Percentiles rank a stretch among this genome's conserved stretches.
Conservation (phyloP, 2,329 filamentous ascomycete species). For the Aureobasidium musti region DNA sequence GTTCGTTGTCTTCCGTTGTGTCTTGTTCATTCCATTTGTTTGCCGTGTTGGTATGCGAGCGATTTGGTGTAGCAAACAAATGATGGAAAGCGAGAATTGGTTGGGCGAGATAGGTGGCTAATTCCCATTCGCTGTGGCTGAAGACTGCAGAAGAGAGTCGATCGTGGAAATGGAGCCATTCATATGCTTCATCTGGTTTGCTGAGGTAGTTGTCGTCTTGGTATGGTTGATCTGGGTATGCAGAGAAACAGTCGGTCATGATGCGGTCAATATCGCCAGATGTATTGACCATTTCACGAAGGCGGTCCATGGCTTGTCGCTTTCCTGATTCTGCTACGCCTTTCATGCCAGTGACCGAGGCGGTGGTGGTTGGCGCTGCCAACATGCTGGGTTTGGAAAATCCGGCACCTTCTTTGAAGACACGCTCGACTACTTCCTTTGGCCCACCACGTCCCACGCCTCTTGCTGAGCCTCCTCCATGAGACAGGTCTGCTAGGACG, state of each 20-base stretch:
- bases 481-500: constrained; percentile 65
- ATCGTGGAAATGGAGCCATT: constrained; percentile 96
- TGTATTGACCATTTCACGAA: constrained; percentile 75
- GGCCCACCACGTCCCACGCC: constrained; percentile 70
- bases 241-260: constrained; percentile 78
- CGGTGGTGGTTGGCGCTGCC: constrained; percentile 35
- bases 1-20: constrained; percentile 37
- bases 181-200: constrained; percentile 84
- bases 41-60: constrained; percentile 42
- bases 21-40: constrained; percentile 50
- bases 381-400: constrained; percentile 63
- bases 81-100: constrained; percentile 87
- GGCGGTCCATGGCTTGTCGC: constrained; percentile 68
- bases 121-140: constrained; percentile 87
- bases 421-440: constrained; percentile 74
- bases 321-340: constrained; percentile 73
- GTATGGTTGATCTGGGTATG: constrained; percentile 83
- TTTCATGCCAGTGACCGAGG: constrained; percentile 45
- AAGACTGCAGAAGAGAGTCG: constrained; percentile 75
- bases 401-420: constrained; percentile 77
- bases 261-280: constrained; percentile 78
- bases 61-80: constrained; percentile 76
- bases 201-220: constrained; percentile 90
- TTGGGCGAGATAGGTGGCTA: constrained; percentile 82
- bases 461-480: constrained; percentile 70